Evolutionary conservation across 2,329 filamentous ascomycete species (phyloP), one percentile per base, ranked within the genome.

Genomic region (Ophiosphaerella korrae): DNA sequence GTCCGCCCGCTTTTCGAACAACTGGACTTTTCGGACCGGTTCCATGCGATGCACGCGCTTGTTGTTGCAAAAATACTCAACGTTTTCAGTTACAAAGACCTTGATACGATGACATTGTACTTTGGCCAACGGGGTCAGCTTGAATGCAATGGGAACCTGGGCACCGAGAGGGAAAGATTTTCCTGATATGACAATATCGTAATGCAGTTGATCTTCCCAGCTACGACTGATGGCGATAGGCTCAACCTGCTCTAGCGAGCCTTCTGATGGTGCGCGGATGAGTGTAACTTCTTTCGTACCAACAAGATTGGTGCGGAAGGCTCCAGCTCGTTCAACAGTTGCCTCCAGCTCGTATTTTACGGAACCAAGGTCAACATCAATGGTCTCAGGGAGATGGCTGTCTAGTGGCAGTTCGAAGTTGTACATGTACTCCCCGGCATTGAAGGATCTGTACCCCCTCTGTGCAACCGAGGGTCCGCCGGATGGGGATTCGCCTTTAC

Each of bases 121-220:
- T 77, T 97, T 97, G 53, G 92, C 92, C 18, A 97, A 77, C 0
- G 92, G 92, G 0, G 92, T 96, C 58, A 97, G 80, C 74, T 96
- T 96, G 79, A 97, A 96, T 1, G 92, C 92, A 52, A 97, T 94
- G 1, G 92, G 92, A 13, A 97, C 90, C 64, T 89, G 89, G 34
- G 88, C 84, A 13, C 92, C 92, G 16, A 97, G 83, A 0, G 92
- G 90, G 53, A 97, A 97, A 0, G 92, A 95, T 80, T 96, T 96
- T 47, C 92, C 92, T 1, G 92, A 96, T 47, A 97, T 96, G 70
- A 96, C 88, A 62, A 97, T 96, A 66, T 97, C 92, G 75, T 97
- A 97, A 67, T 95, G 91, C 29, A 97, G 79, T 67, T 96, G 92
- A 62, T 97, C 92, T 70, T 97, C 92, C 92, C 92, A 97, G 55